phyloP scores from a whole-genome alignment of 2,329 filamentous ascomycete species.

The Cladosporium oxysporum region DNA sequence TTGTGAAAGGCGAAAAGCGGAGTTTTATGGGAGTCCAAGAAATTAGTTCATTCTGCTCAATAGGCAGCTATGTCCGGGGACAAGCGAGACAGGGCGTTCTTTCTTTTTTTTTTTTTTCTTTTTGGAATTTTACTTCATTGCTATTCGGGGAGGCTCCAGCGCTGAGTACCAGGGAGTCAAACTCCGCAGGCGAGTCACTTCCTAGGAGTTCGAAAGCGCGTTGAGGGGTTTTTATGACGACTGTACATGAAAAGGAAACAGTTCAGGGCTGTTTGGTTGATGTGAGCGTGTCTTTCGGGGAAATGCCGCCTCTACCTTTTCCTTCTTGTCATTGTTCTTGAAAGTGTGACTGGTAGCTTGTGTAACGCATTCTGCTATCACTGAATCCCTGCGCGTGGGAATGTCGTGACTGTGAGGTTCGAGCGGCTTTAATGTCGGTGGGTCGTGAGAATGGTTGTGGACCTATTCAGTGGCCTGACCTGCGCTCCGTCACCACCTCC shows the following conservation, averaged over 20 bases:
- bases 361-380: background rate
- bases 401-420: background rate
- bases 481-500: background rate
- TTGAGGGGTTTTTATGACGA: background rate
- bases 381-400: background rate
- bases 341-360: background rate
- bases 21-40: background rate
- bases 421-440: background rate
- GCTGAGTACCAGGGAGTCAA: background rate
- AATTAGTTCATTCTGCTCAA: conserved; percentile 1
- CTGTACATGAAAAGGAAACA: conserved; percentile 6
- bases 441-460: background rate
- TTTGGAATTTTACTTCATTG: background rate
- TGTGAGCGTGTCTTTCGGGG: background rate
- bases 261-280: background rate
- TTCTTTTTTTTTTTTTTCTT: background rate
- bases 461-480: background rate
- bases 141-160: background rate
- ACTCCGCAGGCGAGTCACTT: conserved; percentile 3
- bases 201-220: background rate
- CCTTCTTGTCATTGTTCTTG: background rate
- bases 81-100: background rate
- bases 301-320: background rate
- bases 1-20: conserved; percentile 7
- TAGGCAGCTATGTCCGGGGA: conserved; percentile 1